Conservation (phyloP, 1,284 basidiomycete species). For the Spongiforma sp. region DNA sequence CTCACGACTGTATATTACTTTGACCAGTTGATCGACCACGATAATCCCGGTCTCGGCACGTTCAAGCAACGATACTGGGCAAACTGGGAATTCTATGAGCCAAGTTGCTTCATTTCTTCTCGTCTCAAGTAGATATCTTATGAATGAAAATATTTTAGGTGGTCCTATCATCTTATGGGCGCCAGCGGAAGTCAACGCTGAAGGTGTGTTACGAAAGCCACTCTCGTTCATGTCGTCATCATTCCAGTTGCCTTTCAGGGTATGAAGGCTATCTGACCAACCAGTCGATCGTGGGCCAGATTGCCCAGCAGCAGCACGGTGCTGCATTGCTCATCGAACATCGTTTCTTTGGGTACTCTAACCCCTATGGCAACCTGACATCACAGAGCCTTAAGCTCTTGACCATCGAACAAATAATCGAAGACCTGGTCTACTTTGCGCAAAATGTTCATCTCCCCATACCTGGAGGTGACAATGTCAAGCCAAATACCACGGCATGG, state of each 20-base stretch:
- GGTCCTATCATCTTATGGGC: slow-evolving; percentile 71
- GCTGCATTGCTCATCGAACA: slow-evolving; percentile 66
- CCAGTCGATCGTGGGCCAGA: slow-evolving; percentile 63
- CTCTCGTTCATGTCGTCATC: slow-evolving; percentile 35
- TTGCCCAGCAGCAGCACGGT: slow-evolving; percentile 70
- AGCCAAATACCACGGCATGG: slow-evolving; percentile 68
- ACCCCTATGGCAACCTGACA: slow-evolving; percentile 64
- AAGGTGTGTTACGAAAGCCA: slow-evolving; percentile 36
- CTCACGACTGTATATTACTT: slow-evolving; percentile 62
- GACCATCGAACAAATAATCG: slow-evolving; percentile 75
- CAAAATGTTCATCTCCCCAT: slow-evolving; percentile 68
- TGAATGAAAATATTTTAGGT: slow-evolving; percentile 42
- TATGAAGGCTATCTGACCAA: slow-evolving; percentile 68
- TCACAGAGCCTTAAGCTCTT: slow-evolving; percentile 60
- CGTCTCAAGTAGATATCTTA: background rate
- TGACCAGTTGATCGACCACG: slow-evolving; percentile 76
- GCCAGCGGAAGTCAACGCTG: slow-evolving; percentile 49
- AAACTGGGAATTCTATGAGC: slow-evolving; percentile 64
- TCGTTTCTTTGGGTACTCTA: slow-evolving; percentile 57
- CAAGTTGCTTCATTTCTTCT: slow-evolving; percentile 41
- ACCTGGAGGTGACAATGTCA: slow-evolving; percentile 63
- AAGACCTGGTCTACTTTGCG: slow-evolving; percentile 74
- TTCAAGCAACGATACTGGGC: slow-evolving; percentile 78
- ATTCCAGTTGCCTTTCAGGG: slow-evolving; percentile 45
- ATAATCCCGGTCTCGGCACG: slow-evolving; percentile 65